A percentile compares a stretch with the other conserved stretches of the same genome.
Conservation (phyloP, 805 yeast species). For the Ogataea kodamae region DNA sequence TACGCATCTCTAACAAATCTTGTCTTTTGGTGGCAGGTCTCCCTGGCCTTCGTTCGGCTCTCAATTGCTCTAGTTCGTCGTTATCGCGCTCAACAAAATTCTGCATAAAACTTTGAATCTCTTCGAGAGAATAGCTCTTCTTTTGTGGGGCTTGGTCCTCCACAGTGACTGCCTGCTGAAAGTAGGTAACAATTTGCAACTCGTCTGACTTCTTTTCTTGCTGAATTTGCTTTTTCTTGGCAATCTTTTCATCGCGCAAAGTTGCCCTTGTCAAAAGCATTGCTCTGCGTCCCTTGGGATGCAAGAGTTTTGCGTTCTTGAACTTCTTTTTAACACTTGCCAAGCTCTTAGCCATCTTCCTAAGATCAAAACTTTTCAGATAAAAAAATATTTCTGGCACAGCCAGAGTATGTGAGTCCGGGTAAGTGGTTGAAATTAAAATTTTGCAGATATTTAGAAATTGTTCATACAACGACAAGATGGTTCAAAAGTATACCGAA, state of each 20-base stretch:
- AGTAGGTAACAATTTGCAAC: conserved; percentile 51
- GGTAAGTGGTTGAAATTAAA: conserved; percentile 7
- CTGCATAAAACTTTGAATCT: conserved; percentile 58
- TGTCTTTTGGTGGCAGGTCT: conserved; percentile 78
- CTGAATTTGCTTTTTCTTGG: conserved; percentile 52
- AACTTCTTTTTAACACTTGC: conserved; percentile 61
- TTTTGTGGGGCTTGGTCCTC: conserved; percentile 36
- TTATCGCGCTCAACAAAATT: conserved; percentile 66
- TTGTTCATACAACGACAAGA: conserved; percentile 12
- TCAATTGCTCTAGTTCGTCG: conserved; percentile 66
- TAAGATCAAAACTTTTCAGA: conserved; percentile 2
- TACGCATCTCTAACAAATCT: conserved; percentile 57
- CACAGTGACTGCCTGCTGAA: conserved; percentile 54
- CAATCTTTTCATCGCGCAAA: conserved; percentile 71
- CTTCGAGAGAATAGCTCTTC: conserved; percentile 48
- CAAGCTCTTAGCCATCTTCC: conserved; percentile 59
- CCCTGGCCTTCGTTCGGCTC: conserved; percentile 71
- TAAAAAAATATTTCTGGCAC: conserved; percentile 7
- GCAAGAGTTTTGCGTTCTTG: conserved; percentile 55
- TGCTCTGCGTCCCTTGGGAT: conserved; percentile 87
- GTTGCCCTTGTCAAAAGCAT: conserved; percentile 84
- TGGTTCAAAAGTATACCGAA: conserved; percentile 62
- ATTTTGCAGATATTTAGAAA: conserved; percentile 8
- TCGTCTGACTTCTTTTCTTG: conserved; percentile 59
- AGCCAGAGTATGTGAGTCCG: conserved; percentile 6